Percentiles rank a stretch among this genome's conserved stretches.
These are phyloP conservation scores for Athelia sp. DNA, from an alignment of 1,284 basidiomycete species.

Conservation along the genomic window DNA sequence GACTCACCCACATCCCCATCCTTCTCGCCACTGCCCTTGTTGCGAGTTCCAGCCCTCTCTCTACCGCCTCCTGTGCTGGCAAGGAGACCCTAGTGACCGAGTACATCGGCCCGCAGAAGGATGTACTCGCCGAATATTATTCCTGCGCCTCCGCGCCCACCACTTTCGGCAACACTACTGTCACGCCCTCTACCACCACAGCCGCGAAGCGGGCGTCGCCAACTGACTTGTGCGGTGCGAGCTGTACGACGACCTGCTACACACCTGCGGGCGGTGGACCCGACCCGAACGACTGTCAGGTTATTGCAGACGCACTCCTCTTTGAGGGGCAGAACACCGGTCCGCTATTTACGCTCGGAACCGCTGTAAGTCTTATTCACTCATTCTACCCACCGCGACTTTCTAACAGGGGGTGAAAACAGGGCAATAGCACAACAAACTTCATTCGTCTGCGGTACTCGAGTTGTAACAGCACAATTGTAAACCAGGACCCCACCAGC, in stretches of 20 bases:
- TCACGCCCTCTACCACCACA: too few species aligned
- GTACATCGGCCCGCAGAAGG: constrained; percentile 11
- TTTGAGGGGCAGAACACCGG: constrained; percentile 42
- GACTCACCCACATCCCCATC: too few species aligned
- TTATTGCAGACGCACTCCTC: constrained; percentile 42
- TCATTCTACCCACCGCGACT: too few species aligned
- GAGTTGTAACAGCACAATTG: constrained; percentile 33
- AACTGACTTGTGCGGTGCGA: constrained; percentile 24
- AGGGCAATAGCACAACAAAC: too few species aligned
- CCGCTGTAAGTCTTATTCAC: too few species aligned
- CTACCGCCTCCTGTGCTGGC: background rate
- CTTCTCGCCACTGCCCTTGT: too few species aligned
- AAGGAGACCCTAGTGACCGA: constrained; percentile 14
- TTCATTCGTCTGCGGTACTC: constrained; percentile 22
- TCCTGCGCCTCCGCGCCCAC: constrained; percentile 20
- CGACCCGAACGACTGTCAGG: constrained; percentile 38
- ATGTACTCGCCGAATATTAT: too few species aligned
- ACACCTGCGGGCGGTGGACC: constrained; percentile 38
- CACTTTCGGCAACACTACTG: too few species aligned
- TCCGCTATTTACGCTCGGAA: too few species aligned
- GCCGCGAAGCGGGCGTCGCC: too few species aligned
- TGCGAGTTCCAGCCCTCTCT: too few species aligned
- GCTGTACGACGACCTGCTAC: constrained; percentile 37
- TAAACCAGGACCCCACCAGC: constrained; percentile 29
- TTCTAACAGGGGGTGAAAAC: too few species aligned